These are phyloP conservation scores for Curvularia spicifera DNA, from an alignment of 2,329 filamentous ascomycete genomes.

Conservation along the genomic window DNA sequence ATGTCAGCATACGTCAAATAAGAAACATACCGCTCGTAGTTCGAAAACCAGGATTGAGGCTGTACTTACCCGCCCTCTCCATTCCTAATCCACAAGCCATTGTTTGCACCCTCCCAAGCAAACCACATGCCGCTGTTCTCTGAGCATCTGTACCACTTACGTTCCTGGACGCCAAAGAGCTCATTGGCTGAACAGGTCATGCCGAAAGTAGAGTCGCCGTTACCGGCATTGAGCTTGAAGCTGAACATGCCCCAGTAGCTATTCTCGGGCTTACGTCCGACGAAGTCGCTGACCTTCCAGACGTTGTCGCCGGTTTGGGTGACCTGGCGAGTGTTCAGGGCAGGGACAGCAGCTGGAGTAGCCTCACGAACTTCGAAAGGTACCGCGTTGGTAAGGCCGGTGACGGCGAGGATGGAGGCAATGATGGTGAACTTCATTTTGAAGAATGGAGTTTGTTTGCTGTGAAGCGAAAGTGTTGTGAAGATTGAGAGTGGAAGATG, in stretches of 20 bases:
- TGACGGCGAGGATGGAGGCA: conserved; percentile 23
- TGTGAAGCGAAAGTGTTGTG: background rate
- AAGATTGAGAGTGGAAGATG: conserved; percentile 4
- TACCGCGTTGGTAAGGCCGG: conserved; percentile 19
- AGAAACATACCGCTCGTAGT: background rate
- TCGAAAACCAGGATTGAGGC: background rate
- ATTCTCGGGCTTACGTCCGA: conserved; percentile 29
- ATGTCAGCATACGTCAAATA: conserved; percentile 3
- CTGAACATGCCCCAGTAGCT: conserved; percentile 22
- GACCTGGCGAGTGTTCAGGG: background rate
- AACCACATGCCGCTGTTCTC: conserved; percentile 8
- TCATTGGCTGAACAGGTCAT: conserved; percentile 17
- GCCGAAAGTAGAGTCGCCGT: conserved; percentile 14
- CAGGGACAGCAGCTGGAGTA: background rate
- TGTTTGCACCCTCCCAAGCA: conserved; percentile 21
- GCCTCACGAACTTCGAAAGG: conserved; percentile 19
- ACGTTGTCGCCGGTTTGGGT: conserved; percentile 25
- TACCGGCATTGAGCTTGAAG: conserved; percentile 29
- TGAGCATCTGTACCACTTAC: background rate
- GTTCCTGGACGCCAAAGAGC: conserved; percentile 13
- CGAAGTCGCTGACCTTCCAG: conserved; percentile 31
- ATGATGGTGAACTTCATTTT: conserved; percentile 31
- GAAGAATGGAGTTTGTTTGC: background rate
- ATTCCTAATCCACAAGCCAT: conserved; percentile 24
- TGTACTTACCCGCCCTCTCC: conserved; percentile 19